Percentiles rank a stretch among this genome's conserved stretches.
These are phyloP conservation scores for Paramecium primaurelia DNA, from an alignment of 73 alveolate genomes.

Conservation along the genomic window DNA sequence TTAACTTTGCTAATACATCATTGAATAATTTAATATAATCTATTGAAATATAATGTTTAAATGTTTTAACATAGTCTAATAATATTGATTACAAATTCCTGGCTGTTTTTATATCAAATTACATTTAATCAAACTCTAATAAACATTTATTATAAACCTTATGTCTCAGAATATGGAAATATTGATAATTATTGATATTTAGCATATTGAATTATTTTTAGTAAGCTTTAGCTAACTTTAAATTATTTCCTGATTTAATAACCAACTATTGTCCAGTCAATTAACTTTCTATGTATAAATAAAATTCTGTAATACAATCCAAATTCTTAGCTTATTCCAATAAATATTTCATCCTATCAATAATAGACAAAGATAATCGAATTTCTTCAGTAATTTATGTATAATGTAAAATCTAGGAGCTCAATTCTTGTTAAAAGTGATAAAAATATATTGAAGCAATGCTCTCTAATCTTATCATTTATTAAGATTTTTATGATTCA, in stretches of 20 bases:
- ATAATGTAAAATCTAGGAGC: not conserved
- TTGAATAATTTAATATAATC: not conserved
- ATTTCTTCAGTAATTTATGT: not conserved
- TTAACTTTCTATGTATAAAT: not conserved
- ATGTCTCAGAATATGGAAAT: not conserved
- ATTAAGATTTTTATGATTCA: not conserved
- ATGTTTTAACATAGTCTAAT: not conserved
- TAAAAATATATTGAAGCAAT: not conserved
- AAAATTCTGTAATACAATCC: not conserved
- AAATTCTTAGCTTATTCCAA: not conserved
- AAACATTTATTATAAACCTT: not conserved
- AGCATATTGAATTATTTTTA: not conserved
- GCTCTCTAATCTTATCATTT: not conserved
- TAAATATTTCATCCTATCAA: conserved; percentile 18
- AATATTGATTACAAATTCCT: not conserved
- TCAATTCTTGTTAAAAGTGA: not conserved
- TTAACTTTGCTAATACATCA: not conserved
- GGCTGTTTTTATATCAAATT: not conserved
- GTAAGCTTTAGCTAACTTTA: not conserved
- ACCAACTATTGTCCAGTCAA: not conserved
- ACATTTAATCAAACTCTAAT: not conserved
- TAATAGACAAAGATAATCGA: not conserved
- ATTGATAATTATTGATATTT: not conserved
- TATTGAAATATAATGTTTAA: not conserved
- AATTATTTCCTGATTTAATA: not conserved